Base-by-base conservation (phyloP, 176 grass and related monocot genomes). In the Saccharum officinarum region DNA sequence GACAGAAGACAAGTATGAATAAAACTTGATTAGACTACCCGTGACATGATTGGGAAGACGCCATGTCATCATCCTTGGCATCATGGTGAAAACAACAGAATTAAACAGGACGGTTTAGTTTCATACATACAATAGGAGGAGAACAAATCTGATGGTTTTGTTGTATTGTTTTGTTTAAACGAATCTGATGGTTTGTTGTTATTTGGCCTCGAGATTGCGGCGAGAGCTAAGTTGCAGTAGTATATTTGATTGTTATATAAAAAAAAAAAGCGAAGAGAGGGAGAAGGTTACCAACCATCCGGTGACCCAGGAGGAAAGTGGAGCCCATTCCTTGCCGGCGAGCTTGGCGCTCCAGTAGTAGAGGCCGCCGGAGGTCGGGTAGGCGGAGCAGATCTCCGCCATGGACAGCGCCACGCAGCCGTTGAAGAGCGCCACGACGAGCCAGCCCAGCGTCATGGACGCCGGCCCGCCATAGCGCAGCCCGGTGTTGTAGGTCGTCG, bases 311-410 rank as follows among this genome's bases (percentile, higher is more conserved):
- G 93, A 95, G 0, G 93, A 90, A 1, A 95, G 77, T 1, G 93
- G 80, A 0, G 89, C 94, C 94, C 94, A 97, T 0, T 97, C 62
- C 4, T 88, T 75, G 70, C 92, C 94, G 79, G 92, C 87, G 41
- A 97, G 88, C 87, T 82, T 94, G 17, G 94, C 92, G 61, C 94
- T 97, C 94, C 94, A 97, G 75, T 92, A 97, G 85, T 97, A 97
- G 4, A 97, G 83, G 1, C 94, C 94, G 17, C 92, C 94, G 10
- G 94, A 92, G 39, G 94, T 94, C 39, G 92, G 94, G 81, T 90
- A 97, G 0, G 94, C 87, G 0, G 94, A 97, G 92, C 94, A 97
- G 60, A 97, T 94, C 85, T 97, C 94, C 0, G 89, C 94, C 94
- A 97, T 94, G 42, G 94, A 93, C 31, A 97, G 62, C 0, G 88